A percentile compares a stretch with the other conserved stretches of the same genome.
Conservation (phyloP, 768 basidiomycete genomes). For the Leucosporidium yakuticum region DNA sequence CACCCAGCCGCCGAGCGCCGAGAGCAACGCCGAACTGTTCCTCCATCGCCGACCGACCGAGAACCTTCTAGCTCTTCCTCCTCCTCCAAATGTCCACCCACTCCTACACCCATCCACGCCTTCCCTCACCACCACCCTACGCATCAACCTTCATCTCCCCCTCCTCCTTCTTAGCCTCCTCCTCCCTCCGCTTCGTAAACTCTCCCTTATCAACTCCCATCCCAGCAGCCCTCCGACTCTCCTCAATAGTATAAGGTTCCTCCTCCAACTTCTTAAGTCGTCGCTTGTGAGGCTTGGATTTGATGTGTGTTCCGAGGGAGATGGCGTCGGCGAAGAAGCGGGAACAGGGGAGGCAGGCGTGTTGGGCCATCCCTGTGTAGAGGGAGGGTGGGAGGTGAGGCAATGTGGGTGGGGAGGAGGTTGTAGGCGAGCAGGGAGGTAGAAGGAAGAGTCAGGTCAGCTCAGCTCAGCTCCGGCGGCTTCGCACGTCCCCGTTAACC, state of each 20-base stretch:
- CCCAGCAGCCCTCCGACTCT: conserved; percentile 22
- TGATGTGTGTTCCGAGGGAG: conserved; percentile 27
- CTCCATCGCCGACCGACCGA: no score
- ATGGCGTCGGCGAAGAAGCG: conserved; percentile 30
- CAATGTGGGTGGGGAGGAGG: not conserved
- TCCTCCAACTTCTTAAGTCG: conserved; percentile 31
- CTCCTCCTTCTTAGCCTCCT: conserved; percentile 4
- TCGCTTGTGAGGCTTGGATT: conserved; percentile 33
- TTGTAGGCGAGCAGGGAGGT: not conserved
- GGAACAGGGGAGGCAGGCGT: conserved; percentile 29
- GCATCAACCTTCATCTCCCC: not conserved
- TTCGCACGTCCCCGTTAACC: no score
- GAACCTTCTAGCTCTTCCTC: no score
- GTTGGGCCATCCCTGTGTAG: conserved; percentile 24
- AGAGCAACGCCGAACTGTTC: no score
- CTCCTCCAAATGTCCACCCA: no score
- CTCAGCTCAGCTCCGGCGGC: no score
- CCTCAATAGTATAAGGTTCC: conserved; percentile 34
- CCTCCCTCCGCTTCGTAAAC: conserved; percentile 21
- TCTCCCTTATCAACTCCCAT: conserved; percentile 31
- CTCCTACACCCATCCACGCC: no score
- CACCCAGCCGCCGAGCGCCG: no score
- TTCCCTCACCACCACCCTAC: no score
- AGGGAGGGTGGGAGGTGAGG: no score
- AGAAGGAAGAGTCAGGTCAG: not conserved